Evolutionary conservation across 306 rosid genomes (phyloP).

Genomic region (Notholithocarpus densiflorus): DNA sequence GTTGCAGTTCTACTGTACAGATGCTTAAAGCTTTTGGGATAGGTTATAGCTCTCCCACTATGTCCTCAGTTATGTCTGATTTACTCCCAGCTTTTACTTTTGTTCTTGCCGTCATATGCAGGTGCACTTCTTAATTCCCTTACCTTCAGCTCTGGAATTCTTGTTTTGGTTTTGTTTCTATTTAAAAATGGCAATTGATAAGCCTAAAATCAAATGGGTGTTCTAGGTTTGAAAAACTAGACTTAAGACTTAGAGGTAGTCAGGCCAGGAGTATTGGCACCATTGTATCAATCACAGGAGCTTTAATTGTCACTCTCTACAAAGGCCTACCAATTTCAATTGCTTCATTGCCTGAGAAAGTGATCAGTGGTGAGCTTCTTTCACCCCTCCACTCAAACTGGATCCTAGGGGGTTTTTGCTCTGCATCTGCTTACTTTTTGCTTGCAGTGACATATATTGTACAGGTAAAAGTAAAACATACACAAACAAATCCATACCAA

Average conservation of each 20-base stretch:
- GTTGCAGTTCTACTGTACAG: background rate
- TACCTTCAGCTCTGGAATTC: background rate
- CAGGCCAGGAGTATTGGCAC: conserved; percentile 7
- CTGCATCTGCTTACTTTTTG: background rate
- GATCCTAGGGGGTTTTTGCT: conserved; percentile 4
- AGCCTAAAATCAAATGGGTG: background rate
- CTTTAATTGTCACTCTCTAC: conserved; percentile 6
- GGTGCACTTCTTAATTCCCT: background rate
- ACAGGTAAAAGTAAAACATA: conserved; percentile 1
- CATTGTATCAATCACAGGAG: conserved; percentile 13
- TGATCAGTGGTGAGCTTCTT: too few species aligned
- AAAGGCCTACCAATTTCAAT: conserved; percentile 2
- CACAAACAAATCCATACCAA: background rate
- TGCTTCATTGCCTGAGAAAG: background rate
- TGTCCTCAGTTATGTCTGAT: conserved; percentile 16
- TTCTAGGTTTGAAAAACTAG: conserved; percentile 15
- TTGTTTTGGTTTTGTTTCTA: background rate
- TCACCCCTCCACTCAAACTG: conserved; percentile 1
- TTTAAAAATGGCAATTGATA: background rate
- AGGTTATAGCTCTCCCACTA: conserved; percentile 18
- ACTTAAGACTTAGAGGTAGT: background rate
- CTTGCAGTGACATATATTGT: background rate
- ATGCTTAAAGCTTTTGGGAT: conserved; percentile 7
- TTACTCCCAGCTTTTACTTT: conserved; percentile 20
- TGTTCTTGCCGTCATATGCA: conserved; percentile 7